Evolutionary conservation across 129 eudicot genomes (phyloP), one percentile per base, ranked within the genome.

Genomic region (Flaveria trinervia): DNA sequence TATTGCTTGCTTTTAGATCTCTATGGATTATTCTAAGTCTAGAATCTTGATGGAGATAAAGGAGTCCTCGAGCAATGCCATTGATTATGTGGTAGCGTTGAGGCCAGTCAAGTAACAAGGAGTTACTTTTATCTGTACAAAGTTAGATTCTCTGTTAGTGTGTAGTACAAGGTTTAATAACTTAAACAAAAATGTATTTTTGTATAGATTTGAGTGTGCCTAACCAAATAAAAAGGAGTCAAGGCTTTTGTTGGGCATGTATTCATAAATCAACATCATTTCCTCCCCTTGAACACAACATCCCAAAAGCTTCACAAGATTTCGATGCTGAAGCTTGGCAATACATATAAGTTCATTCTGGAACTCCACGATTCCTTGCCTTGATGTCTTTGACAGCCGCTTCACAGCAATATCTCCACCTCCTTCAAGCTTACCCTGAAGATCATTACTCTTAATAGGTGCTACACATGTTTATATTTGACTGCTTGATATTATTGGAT

Each of bases 371-470:
- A 74, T 59, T 46, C 84, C 84, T 57, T 80, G 84, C 20, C 28
- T 67, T 54, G 84, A 80, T 55, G 75, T 74, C 54, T 73, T 75
- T 67, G 84, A 80, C 62, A 80, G 25, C 56, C 84, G 46, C 65
- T 80, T 80, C 22, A 80, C 84, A 30, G 84, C 84, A 30, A 80
- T 74, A 55, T 73, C 80, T 64, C 46, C 46, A 15, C 69, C 67
- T 4, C 25, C 68, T 62, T 64, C 68, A 64, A 64, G 69, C 69
- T 15, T 46, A 64, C 69, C 69, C 69, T 64, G 69, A 64, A 64
- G 69, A 64, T 28, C 68, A 62, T 14, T 51, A 26, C 45, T 80
- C 84, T 74, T 68, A 18, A 41, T 28, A 62, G 20, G 68, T 28
- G 30, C 4, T 9, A 62, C 30, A 9, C 44, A 15, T 2, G 1